A percentile compares a stretch with the other conserved stretches of the same genome.
Conservation (phyloP, 106 monocot species). For the Hemerocallis citrina region DNA sequence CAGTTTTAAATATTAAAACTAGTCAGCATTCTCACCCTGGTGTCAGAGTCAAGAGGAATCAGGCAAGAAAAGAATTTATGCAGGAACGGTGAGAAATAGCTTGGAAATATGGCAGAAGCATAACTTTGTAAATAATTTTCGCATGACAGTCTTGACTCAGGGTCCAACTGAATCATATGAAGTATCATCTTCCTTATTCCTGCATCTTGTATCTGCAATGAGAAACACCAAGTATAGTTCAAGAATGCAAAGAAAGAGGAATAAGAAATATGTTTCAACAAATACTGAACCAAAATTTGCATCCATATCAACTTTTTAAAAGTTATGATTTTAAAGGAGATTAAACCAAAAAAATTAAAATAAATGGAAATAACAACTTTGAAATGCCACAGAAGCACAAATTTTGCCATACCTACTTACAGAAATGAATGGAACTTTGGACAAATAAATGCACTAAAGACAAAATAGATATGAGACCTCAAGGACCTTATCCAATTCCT, state of each 20-base stretch:
- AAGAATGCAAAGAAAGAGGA: neutral
- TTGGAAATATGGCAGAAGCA: conserved; percentile 65
- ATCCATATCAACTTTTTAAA: no score
- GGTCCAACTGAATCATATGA: conserved; percentile 99
- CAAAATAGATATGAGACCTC: no score
- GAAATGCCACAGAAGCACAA: no score
- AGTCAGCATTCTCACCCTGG: conserved; percentile 49
- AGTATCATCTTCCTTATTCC: conserved; percentile 88
- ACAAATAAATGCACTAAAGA: no score
- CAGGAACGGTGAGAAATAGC: conserved; percentile 87
- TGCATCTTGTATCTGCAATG: conserved; percentile 78
- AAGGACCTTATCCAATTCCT: no score
- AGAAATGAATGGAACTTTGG: no score
- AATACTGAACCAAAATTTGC: no score
- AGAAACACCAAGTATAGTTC: neutral
- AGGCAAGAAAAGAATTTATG: conserved; percentile 92
- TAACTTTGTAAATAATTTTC: conserved; percentile 82
- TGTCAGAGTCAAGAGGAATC: conserved; percentile 82
- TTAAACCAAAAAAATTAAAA: no score
- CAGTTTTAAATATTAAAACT: neutral
- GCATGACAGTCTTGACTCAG: conserved; percentile 72
- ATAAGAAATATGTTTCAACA: neutral
- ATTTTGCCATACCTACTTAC: no score
- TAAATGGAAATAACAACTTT: no score
- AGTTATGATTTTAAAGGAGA: no score